Evolutionary conservation across 2,329 filamentous ascomycete genomes (phyloP), one percentile per base, ranked within the genome.

Genomic region (Colletotrichum spinosum): DNA sequence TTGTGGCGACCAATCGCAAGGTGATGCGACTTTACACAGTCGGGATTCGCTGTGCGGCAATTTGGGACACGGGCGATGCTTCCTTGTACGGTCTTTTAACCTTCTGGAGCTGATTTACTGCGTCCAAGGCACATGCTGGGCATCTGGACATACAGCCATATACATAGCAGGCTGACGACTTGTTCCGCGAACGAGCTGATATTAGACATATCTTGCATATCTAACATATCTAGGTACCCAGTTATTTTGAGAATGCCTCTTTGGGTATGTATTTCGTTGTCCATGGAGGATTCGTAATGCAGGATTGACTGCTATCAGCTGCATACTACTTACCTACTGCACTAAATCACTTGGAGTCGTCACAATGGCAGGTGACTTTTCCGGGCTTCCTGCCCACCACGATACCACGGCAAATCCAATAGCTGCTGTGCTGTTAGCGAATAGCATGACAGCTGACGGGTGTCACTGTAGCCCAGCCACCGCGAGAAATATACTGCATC

Each of bases 321-420:
- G 55, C 55, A 58, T 17, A 17, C 46, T 37, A 17, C 2, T 17
- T 17, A 3, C 17, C 17, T 17, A 51, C 11, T 58, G 55, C 55
- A 45, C 25, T 51, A 35, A 41, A 25, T 41, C 9, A 15, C 46
- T 38, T 51, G 38, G 33, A 0, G 25, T 38, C 55, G 15, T 58
- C 55, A 58, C 55, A 58, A n/a, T 58, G 55, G 55, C 55, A 58
- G 55, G 45, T 25, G 45, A 25, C 39, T 11, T 42, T 42, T 42
- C 25, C 25, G 25, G 25, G 25, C 25, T 25, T 25, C 25, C 25
- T 25, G 25, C 4, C 25, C 4, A 25, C 25, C 25, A 25, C 25
- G 25, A 25, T 25, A 25, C 25, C 25, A 25, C 25, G 25, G 25
- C 25, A 25, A 25, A 25, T 5, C 25, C 25, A 25, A 25, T 25